Evolutionary conservation across 805 yeast genomes (phyloP), one percentile per base, ranked within the genome.

Genomic region (Metschnikowia aberdeeniae): DNA sequence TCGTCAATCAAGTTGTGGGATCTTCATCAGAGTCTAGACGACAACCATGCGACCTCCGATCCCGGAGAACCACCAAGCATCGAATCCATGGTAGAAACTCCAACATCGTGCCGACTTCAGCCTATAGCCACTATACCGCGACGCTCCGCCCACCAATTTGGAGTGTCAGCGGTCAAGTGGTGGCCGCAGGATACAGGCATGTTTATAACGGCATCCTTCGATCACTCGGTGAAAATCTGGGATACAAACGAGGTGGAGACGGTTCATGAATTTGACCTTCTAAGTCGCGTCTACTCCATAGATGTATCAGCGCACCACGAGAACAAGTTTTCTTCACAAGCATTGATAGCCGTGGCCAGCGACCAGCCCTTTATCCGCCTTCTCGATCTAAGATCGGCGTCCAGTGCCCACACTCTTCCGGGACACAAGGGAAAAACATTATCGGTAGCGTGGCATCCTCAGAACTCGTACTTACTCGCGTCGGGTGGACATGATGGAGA

Each of bases 151-250:
- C 97, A 90, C 58, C 61, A 67, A 14, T 88, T 73, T 60, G 96
- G 96, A 0, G 72, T 90, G 0, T 85, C 95, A 0, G 66, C 78
- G 12, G 69, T 87, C 0, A 71, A 75, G 55, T 90, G 97, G 97
- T 92, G 96, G 92, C 89, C 93, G 0, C 68, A 69, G 36, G 97
- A 90, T 62, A 80, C 82, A 29, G 97, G 96, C 1, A 74, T 90
- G 82, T 89, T 89, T 66, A 73, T 89, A 14, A 77, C 89, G 3
- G 80, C 89, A 1, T 87, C 96, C 0, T 88, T 81, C 61, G 97
- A 90, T 62, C 80, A 77, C 46, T 76, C 80, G 0, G 77, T 89
- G 19, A 85, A 82, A 50, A 72, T 89, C 1, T 90, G 95, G 95
- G 96, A 89, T 59, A 76, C 96, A 0, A 75, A 75, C 44, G 66